Percentiles rank a stretch among this genome's conserved stretches.
phyloP scores from a whole-genome alignment of 345 rosid species.

The Microthlaspi erraticum region DNA sequence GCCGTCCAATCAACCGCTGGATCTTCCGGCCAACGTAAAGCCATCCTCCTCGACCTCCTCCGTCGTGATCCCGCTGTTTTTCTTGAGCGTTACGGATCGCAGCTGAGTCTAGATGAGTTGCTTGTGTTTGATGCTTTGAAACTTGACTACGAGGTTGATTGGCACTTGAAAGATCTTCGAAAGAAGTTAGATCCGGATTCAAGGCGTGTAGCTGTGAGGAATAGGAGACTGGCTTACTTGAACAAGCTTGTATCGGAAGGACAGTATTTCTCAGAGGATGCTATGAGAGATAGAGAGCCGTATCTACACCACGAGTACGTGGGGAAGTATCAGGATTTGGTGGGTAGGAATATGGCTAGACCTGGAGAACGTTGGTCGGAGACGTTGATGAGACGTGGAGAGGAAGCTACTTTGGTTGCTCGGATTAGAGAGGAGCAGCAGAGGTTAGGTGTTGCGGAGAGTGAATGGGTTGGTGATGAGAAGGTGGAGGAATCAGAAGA shows the following conservation, averaged over 20 bases:
- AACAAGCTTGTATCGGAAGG: conserved; percentile 69
- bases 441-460: conserved; percentile 81
- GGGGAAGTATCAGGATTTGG: conserved; percentile 91
- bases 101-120: conserved; percentile 68
- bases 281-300: conserved; percentile 96
- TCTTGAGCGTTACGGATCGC: conserved; percentile 80
- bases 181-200: conserved; percentile 68
- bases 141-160: conserved; percentile 75
- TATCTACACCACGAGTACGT: conserved; percentile 93
- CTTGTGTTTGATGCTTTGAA: conserved; percentile 64
- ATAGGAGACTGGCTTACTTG: conserved; percentile 81
- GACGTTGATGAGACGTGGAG: conserved; percentile 84
- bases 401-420: conserved; percentile 76
- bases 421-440: conserved; percentile 88
- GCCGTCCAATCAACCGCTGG: conserved; percentile 57
- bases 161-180: conserved; percentile 79
- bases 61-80: conserved; percentile 84
- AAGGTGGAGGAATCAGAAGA: conserved; percentile 60
- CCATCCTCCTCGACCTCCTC: conserved; percentile 87
- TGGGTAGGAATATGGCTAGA: conserved; percentile 81
- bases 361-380: conserved; percentile 98
- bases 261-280: conserved; percentile 87
- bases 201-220: conserved; percentile 74
- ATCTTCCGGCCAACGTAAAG: conserved; percentile 71
- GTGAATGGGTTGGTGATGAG: conserved; percentile 82